Base-by-base conservation (phyloP, 2,329 filamentous ascomycete genomes). In the Exophiala spinifera region DNA sequence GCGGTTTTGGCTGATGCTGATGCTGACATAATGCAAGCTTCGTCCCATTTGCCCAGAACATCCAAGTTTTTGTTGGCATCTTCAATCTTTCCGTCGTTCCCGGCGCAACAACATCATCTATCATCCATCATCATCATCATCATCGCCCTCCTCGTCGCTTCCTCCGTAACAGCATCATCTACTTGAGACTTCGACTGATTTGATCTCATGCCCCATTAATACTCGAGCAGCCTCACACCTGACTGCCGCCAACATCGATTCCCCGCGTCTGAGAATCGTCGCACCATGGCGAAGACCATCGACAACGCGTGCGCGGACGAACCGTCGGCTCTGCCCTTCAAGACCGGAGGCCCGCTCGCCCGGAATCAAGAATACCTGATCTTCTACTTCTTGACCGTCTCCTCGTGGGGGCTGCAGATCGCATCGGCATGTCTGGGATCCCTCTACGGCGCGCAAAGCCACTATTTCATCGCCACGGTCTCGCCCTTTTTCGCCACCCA, bases 301-400 rank as follows among this genome's bases (percentile, higher is more conserved):
- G 43, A 59, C 15, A 23, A 59, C 31, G 47, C 56, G 2, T 28
- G 36, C 28, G 49, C 49, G 7, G 56, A 55, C 31, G 56, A 59
- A 43, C 56, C 56, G 5, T 31, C 49, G 4, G 56, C 56, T 4
- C 28, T 59, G 7, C 52, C 52, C 8, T 55, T 59, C 49, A 43
- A 42, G 21, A 53, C 56, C 21, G 56, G 56, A 21, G 56, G 56
- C 23, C 52, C 42, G 34, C 49, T 59, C 15, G 23, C 33, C 40
- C 52, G 56, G 49, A 55, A 52, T 20, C 46, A 55, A 44, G 56
- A 59, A 47, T 55, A 59, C 33, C 33, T 55, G 39, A 52, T 59
- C 39, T 59, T 59, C 43, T 59, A 59, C 52, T 49, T 52, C 49
- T 37, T 59, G 25, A 48, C 49, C 33, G 55, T 59, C 45, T 46